Percentiles rank a stretch among this genome's conserved stretches.
These are phyloP conservation scores for Claviceps sp. DNA, from an alignment of 2,329 filamentous ascomycete genomes.

Conservation along the genomic window DNA sequence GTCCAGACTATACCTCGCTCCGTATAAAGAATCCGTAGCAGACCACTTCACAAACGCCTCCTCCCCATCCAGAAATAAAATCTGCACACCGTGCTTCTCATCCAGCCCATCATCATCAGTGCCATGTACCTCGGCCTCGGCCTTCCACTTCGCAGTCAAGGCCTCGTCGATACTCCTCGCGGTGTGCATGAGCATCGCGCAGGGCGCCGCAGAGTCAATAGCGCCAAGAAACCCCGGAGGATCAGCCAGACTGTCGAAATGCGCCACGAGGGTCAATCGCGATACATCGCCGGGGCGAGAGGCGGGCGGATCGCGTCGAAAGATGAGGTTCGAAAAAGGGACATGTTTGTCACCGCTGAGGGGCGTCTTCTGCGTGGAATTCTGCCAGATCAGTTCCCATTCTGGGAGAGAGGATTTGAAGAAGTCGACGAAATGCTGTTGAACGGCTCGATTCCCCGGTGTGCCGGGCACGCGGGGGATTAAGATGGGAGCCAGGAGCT, in stretches of 20 bases:
- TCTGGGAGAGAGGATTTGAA: conserved; percentile 60
- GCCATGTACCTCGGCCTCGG: conserved; percentile 55
- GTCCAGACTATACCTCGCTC: conserved; percentile 50
- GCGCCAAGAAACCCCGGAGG: conserved; percentile 86
- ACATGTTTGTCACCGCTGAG: conserved; percentile 55
- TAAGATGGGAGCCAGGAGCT: conserved; percentile 74
- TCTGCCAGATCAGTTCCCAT: conserved; percentile 76
- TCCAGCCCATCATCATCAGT: conserved; percentile 45
- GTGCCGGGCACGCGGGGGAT: conserved; percentile 82
- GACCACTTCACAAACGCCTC: conserved; percentile 81
- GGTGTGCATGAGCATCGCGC: conserved; percentile 82
- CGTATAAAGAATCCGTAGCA: conserved; percentile 73
- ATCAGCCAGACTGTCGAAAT: conserved; percentile 76
- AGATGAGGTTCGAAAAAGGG: conserved; percentile 78
- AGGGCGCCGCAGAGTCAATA: conserved; percentile 85
- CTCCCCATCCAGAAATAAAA: conserved; percentile 83
- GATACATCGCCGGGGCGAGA: conserved; percentile 59
- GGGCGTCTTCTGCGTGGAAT: conserved; percentile 77
- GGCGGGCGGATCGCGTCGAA: conserved; percentile 81
- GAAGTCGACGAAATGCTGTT: conserved; percentile 74
- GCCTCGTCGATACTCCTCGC: conserved; percentile 69
- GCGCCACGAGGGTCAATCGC: conserved; percentile 75
- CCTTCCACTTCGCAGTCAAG: conserved; percentile 68
- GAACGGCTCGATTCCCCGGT: conserved; percentile 55
- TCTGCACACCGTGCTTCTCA: conserved; percentile 72